Evolutionary conservation across 2,329 filamentous ascomycete species (phyloP).

Genomic region (Zymoseptoria tritici): DNA sequence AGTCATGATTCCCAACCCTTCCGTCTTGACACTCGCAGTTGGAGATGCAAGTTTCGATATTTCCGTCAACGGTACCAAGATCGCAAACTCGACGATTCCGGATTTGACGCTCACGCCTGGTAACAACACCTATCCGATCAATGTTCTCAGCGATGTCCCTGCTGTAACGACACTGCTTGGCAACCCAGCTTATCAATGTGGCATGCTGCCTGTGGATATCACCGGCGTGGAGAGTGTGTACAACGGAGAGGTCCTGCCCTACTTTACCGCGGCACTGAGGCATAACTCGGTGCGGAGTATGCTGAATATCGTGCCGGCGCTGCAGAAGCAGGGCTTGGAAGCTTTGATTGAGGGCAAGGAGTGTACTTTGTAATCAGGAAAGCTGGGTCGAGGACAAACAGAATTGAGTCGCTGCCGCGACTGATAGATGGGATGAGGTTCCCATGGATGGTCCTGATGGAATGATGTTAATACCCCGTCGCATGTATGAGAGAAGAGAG

Average conservation of each 20-base stretch:
- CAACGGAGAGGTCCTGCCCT: neutral
- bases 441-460: no score
- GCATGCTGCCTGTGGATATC: conserved; percentile 39
- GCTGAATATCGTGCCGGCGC: neutral
- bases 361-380: neutral
- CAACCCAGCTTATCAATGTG: conserved; percentile 46
- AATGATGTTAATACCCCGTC: no score
- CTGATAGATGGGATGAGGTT: no score
- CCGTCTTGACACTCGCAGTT: conserved; percentile 57
- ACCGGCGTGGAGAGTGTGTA: neutral
- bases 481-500: no score
- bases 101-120: conserved; percentile 55
- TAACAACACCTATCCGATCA: conserved; percentile 48
- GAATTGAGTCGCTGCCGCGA: no score
- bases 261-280: neutral
- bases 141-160: conserved; percentile 46
- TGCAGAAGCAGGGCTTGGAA: neutral
- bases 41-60: conserved; percentile 59
- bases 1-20: conserved; percentile 56
- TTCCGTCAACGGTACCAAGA: conserved; percentile 43
- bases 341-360: neutral
- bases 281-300: neutral
- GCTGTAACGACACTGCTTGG: conserved; percentile 35
- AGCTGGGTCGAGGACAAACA: no score
- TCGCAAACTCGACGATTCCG: conserved; percentile 53